These are phyloP conservation scores for Auriculariales sp. DNA, from an alignment of 768 basidiomycete species.

Conservation along the genomic window DNA sequence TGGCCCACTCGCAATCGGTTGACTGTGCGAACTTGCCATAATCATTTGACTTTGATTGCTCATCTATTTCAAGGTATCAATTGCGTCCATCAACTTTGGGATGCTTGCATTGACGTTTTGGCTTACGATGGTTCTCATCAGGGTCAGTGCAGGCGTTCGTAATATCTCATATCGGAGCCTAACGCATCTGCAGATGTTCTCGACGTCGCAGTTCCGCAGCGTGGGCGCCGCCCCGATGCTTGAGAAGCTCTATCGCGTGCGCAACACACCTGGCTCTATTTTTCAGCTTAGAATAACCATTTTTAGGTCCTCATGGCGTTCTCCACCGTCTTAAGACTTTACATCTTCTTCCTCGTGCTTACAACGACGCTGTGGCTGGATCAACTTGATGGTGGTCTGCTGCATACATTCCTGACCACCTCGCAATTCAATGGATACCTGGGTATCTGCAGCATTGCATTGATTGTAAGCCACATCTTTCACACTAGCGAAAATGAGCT, in stretches of 20 bases:
- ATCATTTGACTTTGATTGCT: slow-evolving; percentile 20
- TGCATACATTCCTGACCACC: not conserved
- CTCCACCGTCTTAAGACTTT: slow-evolving; percentile 32
- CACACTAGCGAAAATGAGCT: no score
- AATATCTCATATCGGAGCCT: slow-evolving; percentile 21
- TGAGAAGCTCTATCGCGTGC: slow-evolving; percentile 33
- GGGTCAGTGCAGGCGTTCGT: not conserved
- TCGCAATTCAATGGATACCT: not conserved
- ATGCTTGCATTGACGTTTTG: slow-evolving; percentile 25
- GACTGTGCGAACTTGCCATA: slow-evolving; percentile 18
- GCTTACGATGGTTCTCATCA: not conserved
- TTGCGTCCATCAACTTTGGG: slow-evolving; percentile 29
- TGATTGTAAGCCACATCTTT: not conserved
- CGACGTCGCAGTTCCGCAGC: slow-evolving; percentile 20
- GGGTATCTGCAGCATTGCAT: not conserved
- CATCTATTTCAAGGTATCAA: slow-evolving; percentile 31
- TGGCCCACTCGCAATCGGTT: slow-evolving; percentile 24
- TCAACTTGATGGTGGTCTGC: slow-evolving; percentile 12
- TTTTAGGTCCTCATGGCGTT: slow-evolving; percentile 32
- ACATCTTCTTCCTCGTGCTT: slow-evolving; percentile 33
- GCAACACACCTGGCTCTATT: not conserved
- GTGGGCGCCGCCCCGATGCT: slow-evolving; percentile 33
- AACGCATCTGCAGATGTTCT: slow-evolving; percentile 14
- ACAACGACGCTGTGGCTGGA: slow-evolving; percentile 35
- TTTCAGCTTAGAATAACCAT: not conserved